These are phyloP conservation scores for Sphaerosporella brunnea DNA, from an alignment of 495 filamentous ascomycete genomes.

Conservation along the genomic window DNA sequence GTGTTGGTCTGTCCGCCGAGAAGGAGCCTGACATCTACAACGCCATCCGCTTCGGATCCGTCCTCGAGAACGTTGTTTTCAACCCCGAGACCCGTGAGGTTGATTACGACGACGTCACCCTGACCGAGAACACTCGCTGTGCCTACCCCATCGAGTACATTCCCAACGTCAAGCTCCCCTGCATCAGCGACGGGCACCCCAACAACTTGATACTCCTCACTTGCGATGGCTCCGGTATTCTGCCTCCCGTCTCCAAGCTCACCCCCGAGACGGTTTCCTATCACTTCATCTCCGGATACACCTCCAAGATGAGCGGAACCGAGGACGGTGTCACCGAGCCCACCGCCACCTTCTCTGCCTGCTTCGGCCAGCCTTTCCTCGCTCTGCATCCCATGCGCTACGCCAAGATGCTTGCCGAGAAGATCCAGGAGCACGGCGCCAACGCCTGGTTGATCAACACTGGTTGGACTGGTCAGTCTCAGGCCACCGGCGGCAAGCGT, in stretches of 20 bases:
- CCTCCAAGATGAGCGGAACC: constrained; percentile 98
- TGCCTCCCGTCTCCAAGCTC: constrained; percentile 96
- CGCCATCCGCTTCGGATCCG: constrained; percentile 90
- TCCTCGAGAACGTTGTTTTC: constrained; percentile 97
- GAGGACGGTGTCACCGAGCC: constrained; percentile 94
- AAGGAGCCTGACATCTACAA: constrained; percentile 98
- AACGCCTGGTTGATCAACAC: constrained; percentile 99
- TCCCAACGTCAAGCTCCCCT: constrained; percentile 94
- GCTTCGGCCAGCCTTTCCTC: constrained; percentile 98
- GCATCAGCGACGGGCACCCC: constrained; percentile 69
- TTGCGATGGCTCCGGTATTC: constrained; percentile 91
- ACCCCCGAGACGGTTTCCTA: constrained; percentile 76
- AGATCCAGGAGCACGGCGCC: constrained; percentile 86
- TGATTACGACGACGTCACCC: constrained; percentile 83
- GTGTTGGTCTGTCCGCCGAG: constrained; percentile 90
- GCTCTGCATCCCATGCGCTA: constrained; percentile 99
- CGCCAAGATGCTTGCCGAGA: constrained; percentile 91
- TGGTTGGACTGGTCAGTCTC: constrained; percentile 94
- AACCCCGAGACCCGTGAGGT: constrained; percentile 74
- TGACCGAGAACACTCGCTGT: constrained; percentile 91
- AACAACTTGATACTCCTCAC: constrained; percentile 95
- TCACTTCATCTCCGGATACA: constrained; percentile 99
- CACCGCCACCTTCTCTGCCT: constrained; percentile 96
- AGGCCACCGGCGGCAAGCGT: constrained; percentile 86
- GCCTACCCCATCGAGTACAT: constrained; percentile 99